These are phyloP conservation scores for Colletotrichum endophyticum DNA, from an alignment of 2,329 filamentous ascomycete species.

Conservation along the genomic window DNA sequence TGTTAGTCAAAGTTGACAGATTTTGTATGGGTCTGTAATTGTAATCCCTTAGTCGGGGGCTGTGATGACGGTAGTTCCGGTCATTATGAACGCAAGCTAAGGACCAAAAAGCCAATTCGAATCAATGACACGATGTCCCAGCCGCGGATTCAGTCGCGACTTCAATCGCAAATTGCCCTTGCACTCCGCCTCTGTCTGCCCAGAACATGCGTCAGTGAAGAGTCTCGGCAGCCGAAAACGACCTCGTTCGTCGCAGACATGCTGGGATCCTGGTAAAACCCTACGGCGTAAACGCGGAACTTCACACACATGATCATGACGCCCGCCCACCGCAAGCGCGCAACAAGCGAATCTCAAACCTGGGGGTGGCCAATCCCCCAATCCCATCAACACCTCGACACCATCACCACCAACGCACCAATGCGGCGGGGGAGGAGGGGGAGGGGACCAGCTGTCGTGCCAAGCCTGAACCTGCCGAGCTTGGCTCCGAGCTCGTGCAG, in stretches of 20 bases:
- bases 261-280: background rate
- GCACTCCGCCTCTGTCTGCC: background rate
- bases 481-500: conserved; percentile 20
- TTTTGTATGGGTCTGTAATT: background rate
- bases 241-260: background rate
- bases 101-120: background rate
- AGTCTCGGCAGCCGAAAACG: background rate
- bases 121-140: background rate
- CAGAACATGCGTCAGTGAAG: background rate
- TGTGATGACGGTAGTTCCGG: background rate
- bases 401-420: background rate
- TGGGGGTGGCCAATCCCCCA: background rate
- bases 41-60: background rate
- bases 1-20: background rate
- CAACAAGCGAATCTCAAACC: background rate
- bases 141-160: background rate
- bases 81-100: background rate
- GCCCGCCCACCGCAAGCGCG: background rate
- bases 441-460: background rate
- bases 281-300: background rate
- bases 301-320: background rate
- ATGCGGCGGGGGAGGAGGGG: background rate
- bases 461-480: conserved; percentile 18
- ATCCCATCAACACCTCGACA: background rate
- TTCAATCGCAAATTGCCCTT: background rate